A percentile compares a stretch with the other conserved stretches of the same genome.
phyloP scores from a whole-genome alignment of 495 filamentous ascomycete species.

The Podospora appendiculata region DNA sequence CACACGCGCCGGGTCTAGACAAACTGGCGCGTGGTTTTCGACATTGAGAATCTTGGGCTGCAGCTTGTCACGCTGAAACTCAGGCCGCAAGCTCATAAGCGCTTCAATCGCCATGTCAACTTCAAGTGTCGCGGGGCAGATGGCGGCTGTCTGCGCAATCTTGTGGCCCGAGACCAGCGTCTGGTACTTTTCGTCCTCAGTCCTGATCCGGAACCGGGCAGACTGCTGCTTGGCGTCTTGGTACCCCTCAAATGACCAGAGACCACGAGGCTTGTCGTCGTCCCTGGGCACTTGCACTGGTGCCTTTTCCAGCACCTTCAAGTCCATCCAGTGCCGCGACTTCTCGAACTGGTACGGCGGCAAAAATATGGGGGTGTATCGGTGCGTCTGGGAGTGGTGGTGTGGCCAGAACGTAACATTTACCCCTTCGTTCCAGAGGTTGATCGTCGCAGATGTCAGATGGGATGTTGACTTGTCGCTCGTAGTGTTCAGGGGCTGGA shows the following conservation, averaged over 20 bases:
- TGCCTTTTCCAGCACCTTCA: background rate
- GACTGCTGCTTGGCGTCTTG: background rate
- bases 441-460: background rate
- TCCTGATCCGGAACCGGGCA: background rate
- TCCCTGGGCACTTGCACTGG: too few relatives aligned
- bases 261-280: too few relatives aligned
- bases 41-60: too few relatives aligned
- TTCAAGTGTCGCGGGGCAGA: conserved; percentile 40
- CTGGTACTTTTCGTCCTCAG: background rate
- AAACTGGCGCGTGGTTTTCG: too few relatives aligned
- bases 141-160: conserved; percentile 11
- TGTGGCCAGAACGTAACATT: background rate
- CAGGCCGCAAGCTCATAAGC: background rate
- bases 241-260: too few relatives aligned
- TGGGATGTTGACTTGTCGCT: too few relatives aligned
- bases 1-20: too few relatives aligned
- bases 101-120: conserved; percentile 25
- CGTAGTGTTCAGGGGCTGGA: conserved; percentile 19
- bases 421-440: background rate
- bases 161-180: background rate
- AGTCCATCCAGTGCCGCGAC: conserved; percentile 17
- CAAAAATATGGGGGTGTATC: conserved; percentile 22
- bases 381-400: conserved; percentile 15
- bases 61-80: background rate
- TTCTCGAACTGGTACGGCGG: conserved; percentile 36